A percentile compares a stretch with the other conserved stretches of the same genome.
Evolutionary conservation across 192 early-diverging fungal genomes (phyloP).

Genomic region (Jimgerdemannia lactiflua): DNA sequence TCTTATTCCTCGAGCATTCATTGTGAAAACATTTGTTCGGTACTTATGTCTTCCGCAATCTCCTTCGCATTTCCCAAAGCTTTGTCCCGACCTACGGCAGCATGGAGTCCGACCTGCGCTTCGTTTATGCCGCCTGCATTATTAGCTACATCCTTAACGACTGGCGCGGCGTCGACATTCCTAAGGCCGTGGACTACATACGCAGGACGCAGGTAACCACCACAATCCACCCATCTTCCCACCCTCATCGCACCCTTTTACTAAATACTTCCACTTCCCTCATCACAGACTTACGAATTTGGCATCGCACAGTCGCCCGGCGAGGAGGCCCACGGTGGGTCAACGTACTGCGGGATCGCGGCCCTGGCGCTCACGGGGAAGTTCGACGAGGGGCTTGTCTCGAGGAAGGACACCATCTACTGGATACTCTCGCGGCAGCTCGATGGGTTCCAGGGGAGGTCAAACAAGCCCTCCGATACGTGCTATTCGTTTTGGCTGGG

Average conservation of each 20-base stretch:
- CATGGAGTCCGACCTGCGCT: conserved; percentile 85
- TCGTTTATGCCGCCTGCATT: conserved; percentile 87
- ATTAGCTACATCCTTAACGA: conserved; percentile 83
- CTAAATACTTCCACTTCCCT: neutral
- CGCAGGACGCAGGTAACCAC: conserved; percentile 45
- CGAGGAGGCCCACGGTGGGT: conserved; percentile 88
- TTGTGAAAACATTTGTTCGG: neutral
- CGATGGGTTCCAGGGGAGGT: conserved; percentile 88
- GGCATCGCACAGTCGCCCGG: conserved; percentile 77
- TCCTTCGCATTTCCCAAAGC: conserved; percentile 26
- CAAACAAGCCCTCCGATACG: conserved; percentile 84
- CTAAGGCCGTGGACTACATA: conserved; percentile 58
- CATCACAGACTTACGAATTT: conserved; percentile 57
- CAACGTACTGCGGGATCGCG: conserved; percentile 86
- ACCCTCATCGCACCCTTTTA: neutral
- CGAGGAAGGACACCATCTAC: conserved; percentile 47
- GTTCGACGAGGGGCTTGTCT: conserved; percentile 49
- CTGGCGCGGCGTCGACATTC: conserved; percentile 81
- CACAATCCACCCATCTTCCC: neutral
- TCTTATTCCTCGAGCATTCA: neutral
- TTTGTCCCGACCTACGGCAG: conserved; percentile 68
- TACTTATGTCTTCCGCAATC: neutral
- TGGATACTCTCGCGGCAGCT: conserved; percentile 84
- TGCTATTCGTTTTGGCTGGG: conserved; percentile 99
- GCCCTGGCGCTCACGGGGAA: conserved; percentile 71